A percentile compares a stretch with the other conserved stretches of the same genome.
phyloP scores from a whole-genome alignment of 805 yeast species.

The Debaryomyces castellii region DNA sequence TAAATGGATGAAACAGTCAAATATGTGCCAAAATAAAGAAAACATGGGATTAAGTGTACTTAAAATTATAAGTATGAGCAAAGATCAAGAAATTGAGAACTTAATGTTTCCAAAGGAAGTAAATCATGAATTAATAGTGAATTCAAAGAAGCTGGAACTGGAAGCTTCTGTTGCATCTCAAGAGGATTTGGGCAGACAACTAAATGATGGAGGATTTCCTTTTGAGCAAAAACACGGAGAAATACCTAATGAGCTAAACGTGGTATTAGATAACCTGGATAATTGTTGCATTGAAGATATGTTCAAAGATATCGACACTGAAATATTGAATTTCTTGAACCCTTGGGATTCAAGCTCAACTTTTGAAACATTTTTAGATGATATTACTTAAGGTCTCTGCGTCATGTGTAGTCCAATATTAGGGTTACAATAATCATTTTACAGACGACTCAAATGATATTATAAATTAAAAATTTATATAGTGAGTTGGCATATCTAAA shows the following conservation, averaged over 20 bases:
- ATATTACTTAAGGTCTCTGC: too few relatives aligned
- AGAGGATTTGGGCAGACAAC: neutral
- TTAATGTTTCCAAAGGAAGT: conserved; percentile 22
- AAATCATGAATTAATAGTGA: too few relatives aligned
- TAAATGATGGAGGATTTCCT: too few relatives aligned
- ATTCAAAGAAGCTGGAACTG: too few relatives aligned
- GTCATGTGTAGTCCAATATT: too few relatives aligned
- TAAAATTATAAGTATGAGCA: conserved; percentile 28
- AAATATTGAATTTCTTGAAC: conserved; percentile 26
- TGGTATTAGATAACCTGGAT: neutral
- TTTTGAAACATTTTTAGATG: conserved; percentile 1
- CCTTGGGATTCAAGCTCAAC: conserved; percentile 25
- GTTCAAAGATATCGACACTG: conserved; percentile 31
- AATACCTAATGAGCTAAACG: too few relatives aligned
- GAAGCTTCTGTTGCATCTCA: too few relatives aligned
- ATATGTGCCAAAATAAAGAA: neutral
- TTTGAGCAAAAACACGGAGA: too few relatives aligned
- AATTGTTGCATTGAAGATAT: conserved; percentile 19
- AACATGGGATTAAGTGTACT: conserved; percentile 13
- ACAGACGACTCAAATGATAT: too few relatives aligned
- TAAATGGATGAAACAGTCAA: conserved; percentile 27
- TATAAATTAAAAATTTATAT: too few relatives aligned
- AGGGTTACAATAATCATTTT: too few relatives aligned
- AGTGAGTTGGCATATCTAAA: too few relatives aligned
- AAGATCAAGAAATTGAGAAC: conserved; percentile 30